These are phyloP conservation scores for Sanghuangporus sanghuang DNA, from an alignment of 1,284 basidiomycete genomes.

Conservation along the genomic window DNA sequence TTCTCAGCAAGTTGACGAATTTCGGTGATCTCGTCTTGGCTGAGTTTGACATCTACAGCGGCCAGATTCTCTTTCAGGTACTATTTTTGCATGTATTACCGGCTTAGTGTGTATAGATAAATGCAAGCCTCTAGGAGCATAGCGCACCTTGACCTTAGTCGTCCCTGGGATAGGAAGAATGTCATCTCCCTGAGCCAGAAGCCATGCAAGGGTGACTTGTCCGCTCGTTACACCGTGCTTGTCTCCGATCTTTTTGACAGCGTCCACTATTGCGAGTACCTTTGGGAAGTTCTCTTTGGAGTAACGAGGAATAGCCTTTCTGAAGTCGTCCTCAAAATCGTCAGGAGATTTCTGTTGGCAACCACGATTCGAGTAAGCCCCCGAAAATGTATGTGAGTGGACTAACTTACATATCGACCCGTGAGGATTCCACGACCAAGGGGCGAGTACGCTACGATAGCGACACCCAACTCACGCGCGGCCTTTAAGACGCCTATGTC, in stretches of 20 bases:
- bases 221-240: conserved; percentile 44
- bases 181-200: conserved; percentile 47
- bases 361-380: background rate
- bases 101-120: background rate
- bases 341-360: conserved; percentile 36
- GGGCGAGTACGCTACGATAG: conserved; percentile 56
- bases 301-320: conserved; percentile 26
- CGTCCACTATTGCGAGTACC: conserved; percentile 47
- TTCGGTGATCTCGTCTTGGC: conserved; percentile 31
- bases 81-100: conserved; percentile 20
- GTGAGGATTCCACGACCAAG: conserved; percentile 60
- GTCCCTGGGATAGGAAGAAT: conserved; percentile 53
- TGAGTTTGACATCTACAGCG: conserved; percentile 32
- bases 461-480: conserved; percentile 47
- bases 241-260: conserved; percentile 38
- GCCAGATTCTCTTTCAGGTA: conserved; percentile 39
- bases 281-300: conserved; percentile 50
- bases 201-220: conserved; percentile 59
- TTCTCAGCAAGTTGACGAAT: conserved; percentile 32
- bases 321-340: conserved; percentile 49
- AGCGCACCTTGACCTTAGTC: conserved; percentile 33
- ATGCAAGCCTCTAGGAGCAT: background rate
- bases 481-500: conserved; percentile 43
- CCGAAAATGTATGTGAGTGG: background rate
- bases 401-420: conserved; percentile 40